phyloP scores from a whole-genome alignment of 495 filamentous ascomycete genomes.

The Choiromyces venosus region DNA sequence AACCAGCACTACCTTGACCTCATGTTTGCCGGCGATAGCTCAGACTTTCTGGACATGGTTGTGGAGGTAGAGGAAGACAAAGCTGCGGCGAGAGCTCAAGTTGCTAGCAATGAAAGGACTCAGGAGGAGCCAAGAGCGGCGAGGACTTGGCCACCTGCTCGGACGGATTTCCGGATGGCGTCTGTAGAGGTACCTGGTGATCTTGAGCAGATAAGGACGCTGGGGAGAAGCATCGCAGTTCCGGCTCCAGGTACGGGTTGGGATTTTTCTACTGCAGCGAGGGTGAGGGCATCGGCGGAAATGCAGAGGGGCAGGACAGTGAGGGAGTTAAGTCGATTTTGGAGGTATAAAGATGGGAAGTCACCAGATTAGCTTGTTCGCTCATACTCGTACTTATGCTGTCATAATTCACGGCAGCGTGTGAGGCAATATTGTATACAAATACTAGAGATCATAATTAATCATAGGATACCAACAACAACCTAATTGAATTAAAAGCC shows the following conservation, averaged over 20 bases:
- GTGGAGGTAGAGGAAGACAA: slow-evolving; percentile 39
- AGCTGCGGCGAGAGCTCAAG: background rate
- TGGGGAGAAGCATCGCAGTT: background rate
- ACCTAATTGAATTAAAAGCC: background rate
- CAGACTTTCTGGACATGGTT: slow-evolving; percentile 56
- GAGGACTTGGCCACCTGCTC: background rate
- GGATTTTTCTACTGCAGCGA: background rate
- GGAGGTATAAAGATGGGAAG: slow-evolving; percentile 67
- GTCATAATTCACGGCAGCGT: background rate
- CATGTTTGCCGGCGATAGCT: slow-evolving; percentile 63
- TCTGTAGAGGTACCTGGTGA: background rate
- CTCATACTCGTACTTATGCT: background rate
- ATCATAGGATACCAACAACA: background rate
- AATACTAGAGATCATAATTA: background rate
- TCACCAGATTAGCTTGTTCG: slow-evolving; percentile 44
- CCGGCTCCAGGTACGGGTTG: background rate
- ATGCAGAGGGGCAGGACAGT: slow-evolving; percentile 46
- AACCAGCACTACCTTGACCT: slow-evolving; percentile 72
- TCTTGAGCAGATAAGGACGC: background rate
- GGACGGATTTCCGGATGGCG: background rate
- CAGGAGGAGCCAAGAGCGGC: background rate
- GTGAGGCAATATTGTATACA: background rate
- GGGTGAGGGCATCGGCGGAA: background rate
- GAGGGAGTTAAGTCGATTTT: slow-evolving; percentile 64
- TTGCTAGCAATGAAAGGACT: background rate